Percentiles rank a stretch among this genome's conserved stretches.
Conservation (phyloP, 441 rosid genomes). For the Aleurites moluccanus region DNA sequence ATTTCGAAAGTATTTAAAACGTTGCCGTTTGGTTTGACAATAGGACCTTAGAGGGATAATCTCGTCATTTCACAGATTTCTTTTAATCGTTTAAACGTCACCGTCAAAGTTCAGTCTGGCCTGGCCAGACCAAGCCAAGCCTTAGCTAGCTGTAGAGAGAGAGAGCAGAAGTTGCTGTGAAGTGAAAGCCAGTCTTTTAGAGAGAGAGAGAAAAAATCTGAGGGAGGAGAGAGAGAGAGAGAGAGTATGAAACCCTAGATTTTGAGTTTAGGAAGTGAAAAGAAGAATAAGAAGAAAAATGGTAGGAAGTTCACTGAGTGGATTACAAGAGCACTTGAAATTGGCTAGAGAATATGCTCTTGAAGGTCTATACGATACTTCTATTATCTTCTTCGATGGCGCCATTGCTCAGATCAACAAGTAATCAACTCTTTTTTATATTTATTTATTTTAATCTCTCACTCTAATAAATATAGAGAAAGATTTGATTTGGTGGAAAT, state of each 20-base stretch:
- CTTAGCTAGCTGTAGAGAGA: too few species aligned
- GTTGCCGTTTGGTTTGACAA: neutral
- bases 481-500: neutral
- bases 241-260: conserved; percentile 34
- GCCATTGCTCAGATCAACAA: conserved; percentile 99
- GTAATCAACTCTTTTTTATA: conserved; percentile 37
- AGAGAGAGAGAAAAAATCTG: neutral
- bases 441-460: neutral
- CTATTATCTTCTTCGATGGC: conserved; percentile 97
- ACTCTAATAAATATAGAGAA: too few species aligned
- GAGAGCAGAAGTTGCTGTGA: too few species aligned
- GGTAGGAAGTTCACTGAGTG: conserved; percentile 67
- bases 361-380: conserved; percentile 98
- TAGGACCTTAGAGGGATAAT: neutral
- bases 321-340: conserved; percentile 94
- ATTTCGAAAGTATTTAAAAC: neutral
- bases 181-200: neutral
- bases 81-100: conserved; percentile 38
- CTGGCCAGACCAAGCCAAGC: neutral
- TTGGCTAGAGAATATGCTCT: conserved; percentile 93
- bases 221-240: neutral
- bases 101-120: conserved; percentile 30
- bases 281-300: conserved; percentile 30
- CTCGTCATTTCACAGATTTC: conserved; percentile 20
- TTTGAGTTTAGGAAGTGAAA: conserved; percentile 1